Evolutionary conservation across 345 rosid species (phyloP), one percentile per base, ranked within the genome.

Genomic region (Anastatica hierochuntica): DNA sequence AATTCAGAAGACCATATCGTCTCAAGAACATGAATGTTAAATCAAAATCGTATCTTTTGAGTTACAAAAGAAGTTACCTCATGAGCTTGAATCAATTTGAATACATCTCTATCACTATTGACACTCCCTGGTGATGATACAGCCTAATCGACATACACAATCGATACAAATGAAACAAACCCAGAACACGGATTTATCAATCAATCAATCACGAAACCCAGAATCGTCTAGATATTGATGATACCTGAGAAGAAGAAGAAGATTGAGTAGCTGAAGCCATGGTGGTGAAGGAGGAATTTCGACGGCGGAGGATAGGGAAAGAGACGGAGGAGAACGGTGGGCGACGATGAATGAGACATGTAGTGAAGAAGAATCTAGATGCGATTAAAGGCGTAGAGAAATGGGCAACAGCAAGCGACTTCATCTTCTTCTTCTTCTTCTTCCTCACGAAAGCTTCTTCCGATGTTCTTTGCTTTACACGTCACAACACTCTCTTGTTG

Each of bases 211-310:
- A n/a, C n/a, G n/a, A n/a, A n/a, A n/a, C n/a, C n/a, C n/a, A n/a
- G n/a, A n/a, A n/a, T n/a, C n/a, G n/a, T n/a, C n/a, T n/a, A n/a
- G n/a, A n/a, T n/a, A n/a, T n/a, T n/a, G n/a, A n/a, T n/a, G 46
- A 14, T 64, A 79, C 88, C 84, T 79, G 81, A 58, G 81, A 65
- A 23, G 77, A 68, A 50, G 89, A 69, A n/a, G n/a, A n/a, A n/a
- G n/a, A n/a, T 66, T 62, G 82, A 79, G 84, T 20, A 21, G 86
- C 60, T 12, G 85, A 76, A n/a, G 96, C 89, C 96, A 82, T 78
- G 75, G 74, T 43, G 49, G n/a, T n/a, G n/a, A n/a, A 72, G 62
- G 49, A 70, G 38, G 35, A 56, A 56, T 16, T 18, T 36, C 65
- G 70, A 29, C 39, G 64, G 36, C 17, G 59, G 13, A 44, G 11